A percentile compares a stretch with the other conserved stretches of the same genome.
Evolutionary conservation across 23 red algal species (phyloP).

Genomic region (Gracilariopsis chorda): DNA sequence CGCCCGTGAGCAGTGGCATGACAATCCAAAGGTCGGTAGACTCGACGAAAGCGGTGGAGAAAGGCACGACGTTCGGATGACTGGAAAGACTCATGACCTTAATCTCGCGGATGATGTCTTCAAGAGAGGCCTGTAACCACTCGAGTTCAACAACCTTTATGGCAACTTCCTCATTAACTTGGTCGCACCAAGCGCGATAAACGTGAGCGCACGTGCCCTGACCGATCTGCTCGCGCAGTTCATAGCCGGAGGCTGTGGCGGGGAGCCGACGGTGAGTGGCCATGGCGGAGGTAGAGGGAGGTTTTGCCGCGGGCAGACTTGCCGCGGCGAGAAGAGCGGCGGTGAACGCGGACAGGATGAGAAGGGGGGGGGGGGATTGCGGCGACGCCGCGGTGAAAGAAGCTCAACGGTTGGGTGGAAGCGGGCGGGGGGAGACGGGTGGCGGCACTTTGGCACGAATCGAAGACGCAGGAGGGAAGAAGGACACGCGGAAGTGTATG

Average conservation of each 20-base stretch:
- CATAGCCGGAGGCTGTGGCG: constrained; percentile 66
- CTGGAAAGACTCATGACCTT: constrained; percentile 94
- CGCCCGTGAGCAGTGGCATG: constrained; percentile 96
- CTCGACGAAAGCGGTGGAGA: constrained; percentile 87
- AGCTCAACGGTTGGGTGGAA: background rate
- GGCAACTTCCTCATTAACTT: constrained; percentile 87
- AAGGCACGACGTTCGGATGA: constrained; percentile 95
- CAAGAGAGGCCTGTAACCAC: constrained; percentile 82
- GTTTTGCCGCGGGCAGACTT: constrained; percentile 5
- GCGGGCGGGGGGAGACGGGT: no score
- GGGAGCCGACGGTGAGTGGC: constrained; percentile 46
- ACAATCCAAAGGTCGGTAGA: constrained; percentile 94
- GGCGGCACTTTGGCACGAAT: background rate
- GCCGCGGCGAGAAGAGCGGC: constrained; percentile 24
- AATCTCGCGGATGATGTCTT: constrained; percentile 95
- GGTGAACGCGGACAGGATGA: constrained; percentile 1
- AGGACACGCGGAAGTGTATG: background rate
- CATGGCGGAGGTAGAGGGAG: constrained; percentile 15
- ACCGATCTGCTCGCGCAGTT: constrained; percentile 95
- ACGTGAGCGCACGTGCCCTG: constrained; percentile 78
- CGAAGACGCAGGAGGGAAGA: background rate
- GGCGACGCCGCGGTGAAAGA: background rate
- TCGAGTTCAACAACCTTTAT: constrained; percentile 97
- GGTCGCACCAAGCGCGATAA: constrained; percentile 86
- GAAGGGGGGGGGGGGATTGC: background rate